Evolutionary conservation across 495 filamentous ascomycete species (phyloP).

Genomic region (Aspergillus cristatus): DNA sequence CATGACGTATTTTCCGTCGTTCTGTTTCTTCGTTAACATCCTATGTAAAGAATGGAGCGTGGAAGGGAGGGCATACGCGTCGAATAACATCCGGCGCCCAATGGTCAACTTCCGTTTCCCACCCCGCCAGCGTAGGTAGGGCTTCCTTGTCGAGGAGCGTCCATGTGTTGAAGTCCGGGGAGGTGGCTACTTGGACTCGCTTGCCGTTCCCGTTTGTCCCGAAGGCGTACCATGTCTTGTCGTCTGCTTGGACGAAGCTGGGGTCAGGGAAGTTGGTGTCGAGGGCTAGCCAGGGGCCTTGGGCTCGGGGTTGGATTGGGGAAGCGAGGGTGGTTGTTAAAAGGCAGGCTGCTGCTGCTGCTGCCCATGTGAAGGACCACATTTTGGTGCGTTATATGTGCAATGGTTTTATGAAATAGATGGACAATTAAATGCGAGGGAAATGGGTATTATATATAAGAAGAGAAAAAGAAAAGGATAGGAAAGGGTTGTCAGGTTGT

Average conservation of each 20-base stretch:
- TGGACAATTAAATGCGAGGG: too few species aligned
- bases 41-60: neutral
- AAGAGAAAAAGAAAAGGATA: too few species aligned
- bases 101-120: slow-evolving; percentile 23
- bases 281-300: slow-evolving; percentile 20
- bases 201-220: slow-evolving; percentile 28
- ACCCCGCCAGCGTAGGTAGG: slow-evolving; percentile 22
- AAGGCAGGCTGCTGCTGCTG: too few species aligned
- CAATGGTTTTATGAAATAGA: too few species aligned
- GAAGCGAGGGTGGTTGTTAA: slow-evolving; percentile 2
- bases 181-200: slow-evolving; percentile 27
- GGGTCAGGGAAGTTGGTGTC: slow-evolving; percentile 31
- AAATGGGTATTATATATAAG: too few species aligned
- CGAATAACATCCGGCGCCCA: slow-evolving; percentile 35
- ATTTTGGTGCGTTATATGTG: too few species aligned
- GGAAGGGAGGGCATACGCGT: slow-evolving; percentile 16
- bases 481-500: too few species aligned
- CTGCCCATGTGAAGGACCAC: too few species aligned
- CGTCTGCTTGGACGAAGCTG: slow-evolving; percentile 20
- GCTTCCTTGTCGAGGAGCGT: slow-evolving; percentile 28
- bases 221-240: slow-evolving; percentile 33
- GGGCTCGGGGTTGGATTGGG: slow-evolving; percentile 6
- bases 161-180: slow-evolving; percentile 27
- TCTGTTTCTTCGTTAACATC: slow-evolving; percentile 10
- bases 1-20: slow-evolving; percentile 45